Percentiles rank a stretch among this genome's conserved stretches.
Evolutionary conservation across 306 rosid genomes (phyloP).

Genomic region (Vigna nakashimae): DNA sequence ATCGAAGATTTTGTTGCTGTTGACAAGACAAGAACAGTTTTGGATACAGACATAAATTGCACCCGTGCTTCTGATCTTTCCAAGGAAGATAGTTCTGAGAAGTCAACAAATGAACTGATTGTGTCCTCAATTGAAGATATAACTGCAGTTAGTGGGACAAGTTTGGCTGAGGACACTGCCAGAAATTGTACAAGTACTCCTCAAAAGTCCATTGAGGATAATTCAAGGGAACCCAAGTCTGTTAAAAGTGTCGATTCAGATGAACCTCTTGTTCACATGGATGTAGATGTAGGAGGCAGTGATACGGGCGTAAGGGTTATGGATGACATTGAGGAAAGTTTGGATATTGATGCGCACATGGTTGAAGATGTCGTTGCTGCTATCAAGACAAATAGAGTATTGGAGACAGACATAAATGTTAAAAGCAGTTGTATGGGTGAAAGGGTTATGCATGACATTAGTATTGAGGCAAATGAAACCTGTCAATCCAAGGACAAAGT

Average conservation of each 20-base stretch:
- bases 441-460: slow-evolving; percentile 38
- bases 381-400: too few species aligned
- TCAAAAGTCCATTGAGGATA: slow-evolving; percentile 41
- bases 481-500: slow-evolving; percentile 47
- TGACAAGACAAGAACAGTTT: slow-evolving; percentile 38
- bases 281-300: slow-evolving; percentile 43
- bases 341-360: slow-evolving; percentile 33
- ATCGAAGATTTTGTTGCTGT: slow-evolving; percentile 39
- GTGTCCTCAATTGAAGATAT: slow-evolving; percentile 39
- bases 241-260: slow-evolving; percentile 41
- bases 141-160: slow-evolving; percentile 37
- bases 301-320: slow-evolving; percentile 34
- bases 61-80: slow-evolving; percentile 35
- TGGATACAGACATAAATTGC: slow-evolving; percentile 39
- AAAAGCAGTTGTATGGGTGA: slow-evolving; percentile 42
- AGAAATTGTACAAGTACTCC: slow-evolving; percentile 33
- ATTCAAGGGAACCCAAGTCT: slow-evolving; percentile 43
- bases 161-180: slow-evolving; percentile 40
- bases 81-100: slow-evolving; percentile 39
- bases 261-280: slow-evolving; percentile 47
- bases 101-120: slow-evolving; percentile 39
- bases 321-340: slow-evolving; percentile 42
- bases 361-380: not conserved
- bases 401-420: slow-evolving; percentile 33
- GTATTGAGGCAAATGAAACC: slow-evolving; percentile 39